Conservation (phyloP, 176 grass and related monocot genomes). For the Puya raimondii region DNA sequence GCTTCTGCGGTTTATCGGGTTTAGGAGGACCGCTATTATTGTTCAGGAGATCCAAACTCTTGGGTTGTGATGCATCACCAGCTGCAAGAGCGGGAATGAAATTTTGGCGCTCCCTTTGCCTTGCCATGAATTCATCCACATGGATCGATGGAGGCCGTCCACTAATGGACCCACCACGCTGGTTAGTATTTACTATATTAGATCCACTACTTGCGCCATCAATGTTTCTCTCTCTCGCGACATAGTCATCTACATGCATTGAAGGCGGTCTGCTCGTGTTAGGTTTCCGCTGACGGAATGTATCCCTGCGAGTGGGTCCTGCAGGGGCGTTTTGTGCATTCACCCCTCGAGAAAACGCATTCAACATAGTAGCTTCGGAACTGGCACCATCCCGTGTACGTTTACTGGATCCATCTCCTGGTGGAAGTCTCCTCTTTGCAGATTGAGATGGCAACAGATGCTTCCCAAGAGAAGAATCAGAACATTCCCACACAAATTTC, state of each 20-base stretch:
- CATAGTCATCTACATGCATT: slow-evolving; percentile 99
- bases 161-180: slow-evolving; percentile 46
- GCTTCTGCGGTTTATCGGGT: slow-evolving; percentile 36
- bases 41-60: slow-evolving; percentile 39
- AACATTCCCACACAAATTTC: slow-evolving; percentile 77
- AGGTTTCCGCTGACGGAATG: slow-evolving; percentile 88
- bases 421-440: slow-evolving; percentile 58
- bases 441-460: slow-evolving; percentile 40
- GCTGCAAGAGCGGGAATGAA: slow-evolving; percentile 26
- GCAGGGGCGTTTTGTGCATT: slow-evolving; percentile 38
- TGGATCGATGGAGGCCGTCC: slow-evolving; percentile 96
- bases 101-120: slow-evolving; percentile 82
- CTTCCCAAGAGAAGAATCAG: slow-evolving; percentile 79
- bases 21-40: slow-evolving; percentile 36
- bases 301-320: slow-evolving; percentile 80
- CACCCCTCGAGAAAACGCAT: slow-evolving; percentile 48
- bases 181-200: slow-evolving; percentile 64
- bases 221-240: slow-evolving; percentile 95
- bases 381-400: slow-evolving; percentile 50
- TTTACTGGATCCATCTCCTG: slow-evolving; percentile 44
- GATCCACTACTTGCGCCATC: slow-evolving; percentile 83
- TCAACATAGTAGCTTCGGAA: slow-evolving; percentile 41
- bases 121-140: slow-evolving; percentile 98
- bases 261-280: slow-evolving; percentile 97
- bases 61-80: slow-evolving; percentile 48